phyloP scores from a whole-genome alignment of 169 alveolate genomes.

The Plasmodium reichenowi region DNA sequence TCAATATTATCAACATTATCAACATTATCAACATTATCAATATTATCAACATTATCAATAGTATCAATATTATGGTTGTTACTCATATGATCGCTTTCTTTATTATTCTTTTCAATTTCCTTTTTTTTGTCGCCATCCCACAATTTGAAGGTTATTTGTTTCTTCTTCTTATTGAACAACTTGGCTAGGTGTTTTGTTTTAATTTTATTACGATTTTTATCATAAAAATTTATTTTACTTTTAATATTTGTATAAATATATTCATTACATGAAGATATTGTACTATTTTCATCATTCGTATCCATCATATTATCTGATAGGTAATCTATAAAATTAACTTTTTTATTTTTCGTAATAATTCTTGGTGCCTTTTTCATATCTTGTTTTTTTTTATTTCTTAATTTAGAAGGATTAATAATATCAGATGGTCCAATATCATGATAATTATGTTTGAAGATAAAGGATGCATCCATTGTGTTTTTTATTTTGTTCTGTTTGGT shows the following conservation, averaged over 20 bases:
- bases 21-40: too few relatives aligned
- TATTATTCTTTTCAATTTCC: too few relatives aligned
- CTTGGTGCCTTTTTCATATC: slow-evolving; percentile 24
- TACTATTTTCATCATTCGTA: not conserved
- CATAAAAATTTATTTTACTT: slow-evolving; percentile 17
- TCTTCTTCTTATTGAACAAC: too few relatives aligned
- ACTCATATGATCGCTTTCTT: too few relatives aligned
- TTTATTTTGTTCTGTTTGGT: too few relatives aligned
- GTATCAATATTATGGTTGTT: too few relatives aligned
- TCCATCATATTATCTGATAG: slow-evolving; percentile 43
- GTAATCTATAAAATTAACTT: slow-evolving; percentile 36
- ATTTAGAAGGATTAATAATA: slow-evolving; percentile 10
- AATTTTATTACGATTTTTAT: slow-evolving; percentile 6
- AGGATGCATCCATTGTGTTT: not conserved
- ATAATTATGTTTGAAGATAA: not conserved
- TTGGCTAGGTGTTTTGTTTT: not conserved
- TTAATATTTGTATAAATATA: slow-evolving; percentile 11
- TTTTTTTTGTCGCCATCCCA: too few relatives aligned
- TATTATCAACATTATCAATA: too few relatives aligned
- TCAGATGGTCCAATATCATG: slow-evolving; percentile 5
- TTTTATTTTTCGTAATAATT: slow-evolving; percentile 16
- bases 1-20: too few relatives aligned
- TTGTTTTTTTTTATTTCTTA: slow-evolving; percentile 22
- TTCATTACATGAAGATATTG: not conserved
- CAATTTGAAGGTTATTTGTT: too few relatives aligned